Evolutionary conservation across 352 stramenopile species (phyloP), one percentile per base, ranked within the genome.

Genomic region (Pythium rhizo-oryzae): DNA sequence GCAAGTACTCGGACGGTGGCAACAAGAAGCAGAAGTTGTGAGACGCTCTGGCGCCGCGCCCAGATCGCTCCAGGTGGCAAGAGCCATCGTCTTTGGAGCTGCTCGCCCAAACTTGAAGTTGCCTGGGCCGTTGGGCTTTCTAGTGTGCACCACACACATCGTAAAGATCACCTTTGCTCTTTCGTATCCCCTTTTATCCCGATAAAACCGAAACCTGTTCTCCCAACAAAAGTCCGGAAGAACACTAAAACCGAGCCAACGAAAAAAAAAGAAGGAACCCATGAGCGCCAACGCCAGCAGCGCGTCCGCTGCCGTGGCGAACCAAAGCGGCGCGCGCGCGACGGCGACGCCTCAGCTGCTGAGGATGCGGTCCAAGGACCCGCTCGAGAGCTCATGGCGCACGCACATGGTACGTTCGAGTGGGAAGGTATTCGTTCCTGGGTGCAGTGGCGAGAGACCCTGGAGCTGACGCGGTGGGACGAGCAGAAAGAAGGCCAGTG

Each of bases 351-450:
- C 82, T 60, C 67, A 76, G 59, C 70, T 90, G 69, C 78, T 90
- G 49, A 89, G 81, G 76, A 90, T 81, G 72, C 80, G 74, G 75
- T 87, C 84, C 19, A 92, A 91, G 78, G 88, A 96, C 61, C 88
- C 88, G 25, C 81, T 96, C 12, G 83, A 96, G 59, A 94, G 86
- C 77, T 92, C 85, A 33, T 96, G 88, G 88, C 85, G 85, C 47
- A 85, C 79, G 70, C 86, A 96, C 72, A 94, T 96, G 88, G 85
- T 93, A 61, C 51, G 55, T 12, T n/a, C n/a, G n/a, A n/a, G n/a
- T n/a, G n/a, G n/a, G n/a, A n/a, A n/a, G n/a, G n/a, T n/a, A n/a
- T n/a, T n/a, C n/a, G n/a, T n/a, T n/a, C n/a, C n/a, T n/a, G n/a
- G n/a, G n/a, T n/a, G n/a, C n/a, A n/a, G n/a, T n/a, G n/a, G n/a